These are phyloP conservation scores for Verticillium longisporum DNA, from an alignment of 2,329 filamentous ascomycete species.

Conservation along the genomic window DNA sequence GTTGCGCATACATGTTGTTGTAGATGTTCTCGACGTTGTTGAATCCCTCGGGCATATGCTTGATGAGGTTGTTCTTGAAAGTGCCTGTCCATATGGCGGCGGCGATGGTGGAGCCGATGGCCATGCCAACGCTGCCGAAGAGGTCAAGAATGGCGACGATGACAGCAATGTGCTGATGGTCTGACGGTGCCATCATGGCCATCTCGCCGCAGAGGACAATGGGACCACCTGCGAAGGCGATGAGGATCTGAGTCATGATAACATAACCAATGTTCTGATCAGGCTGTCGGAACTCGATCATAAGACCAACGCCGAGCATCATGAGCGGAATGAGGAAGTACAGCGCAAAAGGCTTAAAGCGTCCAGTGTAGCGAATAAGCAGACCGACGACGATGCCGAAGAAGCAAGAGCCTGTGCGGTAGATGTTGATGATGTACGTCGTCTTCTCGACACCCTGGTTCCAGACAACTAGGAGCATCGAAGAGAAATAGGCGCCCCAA, in stretches of 20 bases:
- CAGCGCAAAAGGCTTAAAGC: constrained; percentile 30
- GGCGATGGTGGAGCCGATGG: constrained; percentile 53
- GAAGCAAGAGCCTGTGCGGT: constrained; percentile 28
- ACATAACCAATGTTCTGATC: constrained; percentile 44
- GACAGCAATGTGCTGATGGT: constrained; percentile 55
- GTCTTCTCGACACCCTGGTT: constrained; percentile 24
- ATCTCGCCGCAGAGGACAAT: constrained; percentile 55
- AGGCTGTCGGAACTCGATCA: constrained; percentile 53
- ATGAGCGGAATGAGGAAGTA: constrained; percentile 46
- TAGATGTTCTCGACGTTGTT: constrained; percentile 36
- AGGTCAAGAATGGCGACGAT: constrained; percentile 56
- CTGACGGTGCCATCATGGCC: constrained; percentile 51
- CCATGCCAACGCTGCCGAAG: constrained; percentile 52
- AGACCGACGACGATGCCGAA: constrained; percentile 21
- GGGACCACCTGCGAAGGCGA: constrained; percentile 53
- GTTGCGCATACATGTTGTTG: constrained; percentile 42
- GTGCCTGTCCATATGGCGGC: constrained; percentile 58
- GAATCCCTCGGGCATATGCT: background rate
- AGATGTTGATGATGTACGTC: constrained; percentile 31
- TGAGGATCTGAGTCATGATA: constrained; percentile 55
- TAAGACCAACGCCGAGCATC: constrained; percentile 48
- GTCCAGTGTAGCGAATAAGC: constrained; percentile 20
- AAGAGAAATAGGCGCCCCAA: constrained; percentile 32
- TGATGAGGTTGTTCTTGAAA: constrained; percentile 29
- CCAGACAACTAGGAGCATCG: constrained; percentile 31